Conservation (phyloP, 306 rosid genomes). For the Citrullus amarus region DNA sequence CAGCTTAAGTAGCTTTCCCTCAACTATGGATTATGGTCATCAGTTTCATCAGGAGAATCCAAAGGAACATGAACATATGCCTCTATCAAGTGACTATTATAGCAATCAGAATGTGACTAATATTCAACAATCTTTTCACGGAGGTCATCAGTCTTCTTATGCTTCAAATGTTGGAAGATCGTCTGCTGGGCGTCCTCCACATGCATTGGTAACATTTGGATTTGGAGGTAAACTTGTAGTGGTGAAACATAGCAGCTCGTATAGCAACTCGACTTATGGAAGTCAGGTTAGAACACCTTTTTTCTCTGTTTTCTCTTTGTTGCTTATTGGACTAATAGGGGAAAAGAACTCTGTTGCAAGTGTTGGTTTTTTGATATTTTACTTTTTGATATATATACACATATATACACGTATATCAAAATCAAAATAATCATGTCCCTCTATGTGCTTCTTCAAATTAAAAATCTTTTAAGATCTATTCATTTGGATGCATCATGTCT, state of each 20-base stretch:
- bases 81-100: slow-evolving; percentile 33
- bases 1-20: slow-evolving; percentile 28
- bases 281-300: slow-evolving; percentile 51
- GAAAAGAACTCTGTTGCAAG: neutral
- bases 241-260: slow-evolving; percentile 48
- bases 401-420: neutral
- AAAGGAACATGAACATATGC: slow-evolving; percentile 25
- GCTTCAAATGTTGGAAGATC: slow-evolving; percentile 54
- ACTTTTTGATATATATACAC: neutral
- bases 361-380: neutral
- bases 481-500: neutral
- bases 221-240: slow-evolving; percentile 92
- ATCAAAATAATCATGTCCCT: neutral
- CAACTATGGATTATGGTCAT: slow-evolving; percentile 30
- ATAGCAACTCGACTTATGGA: slow-evolving; percentile 41
- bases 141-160: slow-evolving; percentile 39
- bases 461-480: neutral
- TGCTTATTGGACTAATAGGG: neutral
- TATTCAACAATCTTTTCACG: slow-evolving; percentile 41
- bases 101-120: slow-evolving; percentile 34
- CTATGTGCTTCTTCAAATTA: neutral
- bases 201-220: slow-evolving; percentile 75
- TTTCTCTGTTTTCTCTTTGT: slow-evolving; percentile 10
- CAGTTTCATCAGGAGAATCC: slow-evolving; percentile 38
- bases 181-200: slow-evolving; percentile 85